These are phyloP conservation scores for Yarrowia sp. DNA, from an alignment of 805 yeast genomes.

Conservation along the genomic window DNA sequence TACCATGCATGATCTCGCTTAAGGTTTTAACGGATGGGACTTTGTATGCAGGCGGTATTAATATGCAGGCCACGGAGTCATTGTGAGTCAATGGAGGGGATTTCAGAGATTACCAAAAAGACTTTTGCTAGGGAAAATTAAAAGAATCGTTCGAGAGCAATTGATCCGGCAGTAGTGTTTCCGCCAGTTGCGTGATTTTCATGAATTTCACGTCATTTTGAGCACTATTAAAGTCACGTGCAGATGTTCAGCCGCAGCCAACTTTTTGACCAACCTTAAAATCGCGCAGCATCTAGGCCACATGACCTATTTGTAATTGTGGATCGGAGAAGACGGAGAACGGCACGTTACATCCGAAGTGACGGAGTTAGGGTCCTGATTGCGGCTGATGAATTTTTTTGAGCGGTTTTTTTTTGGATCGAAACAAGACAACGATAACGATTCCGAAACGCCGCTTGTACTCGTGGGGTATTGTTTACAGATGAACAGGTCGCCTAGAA, in stretches of 20 bases:
- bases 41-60: background rate
- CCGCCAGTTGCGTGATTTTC: background rate
- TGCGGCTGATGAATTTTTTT: background rate
- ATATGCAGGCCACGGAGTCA: background rate
- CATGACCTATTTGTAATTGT: background rate
- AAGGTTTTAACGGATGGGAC: slow-evolving; percentile 6
- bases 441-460: background rate
- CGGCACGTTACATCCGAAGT: background rate
- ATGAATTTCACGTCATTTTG: too few relatives aligned
- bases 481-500: background rate
- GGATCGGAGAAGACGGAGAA: background rate
- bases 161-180: background rate
- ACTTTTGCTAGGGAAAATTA: too few relatives aligned
- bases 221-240: background rate
- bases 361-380: background rate
- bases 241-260: slow-evolving; percentile 1
- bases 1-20: background rate
- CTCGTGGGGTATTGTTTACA: background rate
- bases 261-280: background rate
- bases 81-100: background rate
- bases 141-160: too few relatives aligned
- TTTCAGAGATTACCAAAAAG: too few relatives aligned
- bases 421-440: background rate
- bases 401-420: background rate
- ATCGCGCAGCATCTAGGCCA: background rate